Base-by-base conservation (phyloP, 2,329 filamentous ascomycete species). In the Parastagonospora avenae region DNA sequence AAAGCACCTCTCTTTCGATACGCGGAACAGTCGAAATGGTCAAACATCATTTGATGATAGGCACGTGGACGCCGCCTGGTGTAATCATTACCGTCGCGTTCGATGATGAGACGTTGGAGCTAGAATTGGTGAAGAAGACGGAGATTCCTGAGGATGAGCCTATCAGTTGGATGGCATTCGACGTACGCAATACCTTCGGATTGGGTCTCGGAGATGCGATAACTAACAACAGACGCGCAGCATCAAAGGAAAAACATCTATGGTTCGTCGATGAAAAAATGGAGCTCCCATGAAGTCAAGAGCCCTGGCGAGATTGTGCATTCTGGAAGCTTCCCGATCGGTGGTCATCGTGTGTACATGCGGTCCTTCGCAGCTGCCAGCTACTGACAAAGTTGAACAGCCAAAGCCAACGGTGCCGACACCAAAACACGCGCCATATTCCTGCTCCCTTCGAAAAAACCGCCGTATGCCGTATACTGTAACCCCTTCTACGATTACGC, bases 91-190 rank as follows among this genome's bases (percentile, higher is more conserved):
- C 91, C 0, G 88, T 96, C 53, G 85, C 87, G 54, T 96, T 96
- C 70, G 90, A 96, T 76, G 90, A 93, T 62, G 89, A 92, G 74
- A 85, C 84, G 33, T 78, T 92, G 59, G 87, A 86, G 6, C 76
- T 95, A 54, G 83, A 87, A 60, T 76, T 94, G 66, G 77, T 95
- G 68, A 92, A 93, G 78, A 86, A 88, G 63, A 94, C 90, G 1
- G 85, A 86, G 51, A 94, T 95, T 49, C 88, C 90, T 4, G 76
- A 89, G 45, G 89, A 93, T 58, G 90, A 96, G 75, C 90, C 91
- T 7, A 94, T 96, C 60, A 95, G 91, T 52, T 96, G 91, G 91
- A 93, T 96, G 89, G 88, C 90, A 12, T 93, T 95, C 67, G 88
- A 91, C 72, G 90, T 91, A 79, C 76, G 87, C 54, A 29, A 28